Percentiles rank a stretch among this genome's conserved stretches.
Conservation (phyloP, 225 moss, liverwort and hornwort species). For the Sphagnum contortum region DNA sequence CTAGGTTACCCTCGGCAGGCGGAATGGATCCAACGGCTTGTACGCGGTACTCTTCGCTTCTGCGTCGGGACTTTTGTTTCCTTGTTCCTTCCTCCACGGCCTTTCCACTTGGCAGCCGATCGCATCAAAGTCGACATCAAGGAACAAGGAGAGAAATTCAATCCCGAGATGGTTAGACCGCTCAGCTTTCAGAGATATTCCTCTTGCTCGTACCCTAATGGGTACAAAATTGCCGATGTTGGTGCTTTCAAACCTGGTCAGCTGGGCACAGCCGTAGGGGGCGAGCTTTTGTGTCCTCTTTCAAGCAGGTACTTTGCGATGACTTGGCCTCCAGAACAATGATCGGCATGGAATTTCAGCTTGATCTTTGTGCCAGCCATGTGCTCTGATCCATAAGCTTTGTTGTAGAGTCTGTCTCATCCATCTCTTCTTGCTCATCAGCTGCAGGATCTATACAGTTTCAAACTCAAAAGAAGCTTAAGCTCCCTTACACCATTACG, state of each 20-base stretch:
- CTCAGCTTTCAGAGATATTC: slow-evolving; percentile 9
- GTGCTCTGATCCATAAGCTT: too few relatives aligned
- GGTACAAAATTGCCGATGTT: slow-evolving; percentile 28
- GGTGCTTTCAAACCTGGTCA: slow-evolving; percentile 10
- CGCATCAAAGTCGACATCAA: slow-evolving; percentile 10
- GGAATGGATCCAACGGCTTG: slow-evolving; percentile 9
- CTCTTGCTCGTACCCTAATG: slow-evolving; percentile 18
- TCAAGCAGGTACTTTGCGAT: slow-evolving; percentile 21
- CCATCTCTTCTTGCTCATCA: too few relatives aligned
- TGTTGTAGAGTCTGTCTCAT: too few relatives aligned
- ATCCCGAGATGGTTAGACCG: slow-evolving; percentile 7
- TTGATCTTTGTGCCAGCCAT: too few relatives aligned
- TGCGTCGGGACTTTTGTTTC: slow-evolving; percentile 8
- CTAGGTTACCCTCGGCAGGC: slow-evolving; percentile 23
- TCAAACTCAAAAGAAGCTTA: too few relatives aligned
- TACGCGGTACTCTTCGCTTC: slow-evolving; percentile 4
- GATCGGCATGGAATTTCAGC: too few relatives aligned
- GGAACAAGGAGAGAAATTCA: slow-evolving; percentile 16
- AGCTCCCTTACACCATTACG: too few relatives aligned
- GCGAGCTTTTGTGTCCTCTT: slow-evolving; percentile 31
- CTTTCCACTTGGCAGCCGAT: slow-evolving; percentile 15
- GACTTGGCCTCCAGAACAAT: slow-evolving; percentile 14
- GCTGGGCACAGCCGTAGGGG: slow-evolving; percentile 7
- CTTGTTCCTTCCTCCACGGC: slow-evolving; percentile 18
- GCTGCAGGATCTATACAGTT: too few relatives aligned